Base-by-base conservation (phyloP, 768 basidiomycete genomes). In the Leccinellum rugosiceps region DNA sequence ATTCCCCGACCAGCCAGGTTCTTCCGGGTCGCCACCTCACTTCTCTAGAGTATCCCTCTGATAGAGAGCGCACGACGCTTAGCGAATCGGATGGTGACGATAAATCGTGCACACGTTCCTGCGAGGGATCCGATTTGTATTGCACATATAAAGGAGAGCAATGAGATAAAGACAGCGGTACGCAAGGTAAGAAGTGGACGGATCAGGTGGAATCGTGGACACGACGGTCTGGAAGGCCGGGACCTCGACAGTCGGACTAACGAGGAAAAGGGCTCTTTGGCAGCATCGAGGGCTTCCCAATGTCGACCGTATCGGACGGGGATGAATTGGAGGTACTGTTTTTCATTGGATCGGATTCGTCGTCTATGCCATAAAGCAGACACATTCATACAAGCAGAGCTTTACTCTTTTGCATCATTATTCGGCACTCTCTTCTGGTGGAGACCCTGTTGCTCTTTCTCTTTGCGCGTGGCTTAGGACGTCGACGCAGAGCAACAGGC, bases 81-180 rank as follows among this genome's bases (percentile, higher is more conserved):
- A 90, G 70, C 10, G 82, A 75, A 64, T 96, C 94, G 5, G 88
- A 78, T 23, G 78, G 65, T 1, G 74, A 71, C 53, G 84, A 78
- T 46, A 93, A 72, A 72, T 94, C 92, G 66, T 86, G 90, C 0
- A 98, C 79, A 31, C 87, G 81, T 8, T 79, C 75, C 65, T 94
- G 88, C 23, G 81, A 78, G 2, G 96, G 96, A 58, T 92, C 90
- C 72, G 98, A 99, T n/a, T n/a, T n/a, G 74, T 98, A 98, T 61
- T 88, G 87, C 56, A 95, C 4, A 4, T 25, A n/a, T 86, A 77
- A 98, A 99, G 10, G 94, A 97, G 9, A 96, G 80, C 5, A 98
- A 79, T 1, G 94, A 97, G 75, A 92, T 94, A 54, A 92, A 75
- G 48, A 94, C 81, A 15, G 83, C 83, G 1, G 83, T 65, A 30